A percentile compares a stretch with the other conserved stretches of the same genome.
Conservation (phyloP, 2,329 filamentous ascomycete genomes). For the Ophiostoma piceae region DNA sequence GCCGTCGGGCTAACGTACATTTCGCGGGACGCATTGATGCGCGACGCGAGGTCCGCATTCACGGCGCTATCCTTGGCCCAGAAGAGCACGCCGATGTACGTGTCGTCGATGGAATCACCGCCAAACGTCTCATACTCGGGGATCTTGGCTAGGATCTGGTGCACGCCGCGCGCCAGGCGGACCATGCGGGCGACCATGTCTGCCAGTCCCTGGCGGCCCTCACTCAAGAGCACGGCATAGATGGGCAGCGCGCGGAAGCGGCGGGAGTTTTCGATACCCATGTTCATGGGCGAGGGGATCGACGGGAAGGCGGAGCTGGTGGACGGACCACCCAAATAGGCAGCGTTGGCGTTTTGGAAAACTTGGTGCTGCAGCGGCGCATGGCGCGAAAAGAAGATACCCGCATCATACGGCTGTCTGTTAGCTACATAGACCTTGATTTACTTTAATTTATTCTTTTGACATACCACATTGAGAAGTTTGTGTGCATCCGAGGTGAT, state of each 20-base stretch:
- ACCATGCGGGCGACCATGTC: constrained; percentile 69
- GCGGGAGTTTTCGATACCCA: constrained; percentile 85
- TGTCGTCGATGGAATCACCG: constrained; percentile 42
- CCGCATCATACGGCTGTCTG: constrained; percentile 77
- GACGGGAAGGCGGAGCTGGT: constrained; percentile 29
- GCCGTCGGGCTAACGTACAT: constrained; percentile 79
- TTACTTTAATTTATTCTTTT: too few relatives aligned
- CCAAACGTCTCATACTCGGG: constrained; percentile 64
- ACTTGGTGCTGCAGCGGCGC: constrained; percentile 54
- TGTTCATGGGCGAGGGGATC: constrained; percentile 77
- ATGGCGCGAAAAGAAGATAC: constrained; percentile 76
- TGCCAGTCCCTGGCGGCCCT: constrained; percentile 64
- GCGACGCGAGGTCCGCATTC: constrained; percentile 62
- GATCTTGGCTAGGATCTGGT: constrained; percentile 56
- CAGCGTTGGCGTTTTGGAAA: constrained; percentile 80
- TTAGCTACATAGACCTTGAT: neutral
- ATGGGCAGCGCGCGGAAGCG: constrained; percentile 87
- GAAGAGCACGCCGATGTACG: constrained; percentile 70
- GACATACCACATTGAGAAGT: constrained; percentile 73
- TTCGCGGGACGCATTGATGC: constrained; percentile 66
- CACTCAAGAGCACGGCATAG: constrained; percentile 71
- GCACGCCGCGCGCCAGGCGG: constrained; percentile 61
- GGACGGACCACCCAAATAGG: constrained; percentile 54
- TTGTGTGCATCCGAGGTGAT: constrained; percentile 87
- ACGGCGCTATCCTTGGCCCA: constrained; percentile 59